Evolutionary conservation across 2,329 filamentous ascomycete genomes (phyloP).

Genomic region (Fusarium cicatricum): DNA sequence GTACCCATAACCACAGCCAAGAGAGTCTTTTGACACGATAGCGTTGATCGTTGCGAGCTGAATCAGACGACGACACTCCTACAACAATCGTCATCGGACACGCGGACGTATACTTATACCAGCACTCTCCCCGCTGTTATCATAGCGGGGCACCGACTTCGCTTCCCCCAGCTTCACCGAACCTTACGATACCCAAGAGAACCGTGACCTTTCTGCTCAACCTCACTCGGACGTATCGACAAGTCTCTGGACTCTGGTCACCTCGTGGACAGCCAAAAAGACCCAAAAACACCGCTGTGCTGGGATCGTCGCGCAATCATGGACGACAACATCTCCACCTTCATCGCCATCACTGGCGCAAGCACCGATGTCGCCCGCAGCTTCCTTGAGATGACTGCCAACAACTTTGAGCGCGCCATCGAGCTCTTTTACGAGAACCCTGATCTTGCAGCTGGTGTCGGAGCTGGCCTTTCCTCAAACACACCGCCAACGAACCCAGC

Average conservation of each 20-base stretch:
- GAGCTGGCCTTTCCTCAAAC: slow-evolving; percentile 44
- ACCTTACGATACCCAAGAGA: slow-evolving; percentile 21
- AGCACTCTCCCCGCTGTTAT: slow-evolving; percentile 18
- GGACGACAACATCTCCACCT: slow-evolving; percentile 79
- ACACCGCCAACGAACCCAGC: slow-evolving; percentile 25
- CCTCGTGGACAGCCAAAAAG: not conserved
- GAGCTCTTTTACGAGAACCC: slow-evolving; percentile 91
- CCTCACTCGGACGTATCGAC: not conserved
- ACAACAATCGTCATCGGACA: not conserved
- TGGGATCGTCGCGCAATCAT: slow-evolving; percentile 51
- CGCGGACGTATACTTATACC: not conserved
- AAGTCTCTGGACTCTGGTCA: not conserved
- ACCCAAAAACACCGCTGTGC: not conserved
- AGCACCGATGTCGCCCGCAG: slow-evolving; percentile 77
- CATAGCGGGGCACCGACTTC: slow-evolving; percentile 34
- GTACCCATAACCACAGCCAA: not conserved
- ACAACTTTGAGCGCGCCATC: slow-evolving; percentile 85
- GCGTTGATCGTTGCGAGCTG: not conserved
- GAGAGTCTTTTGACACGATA: not conserved
- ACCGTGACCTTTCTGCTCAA: not conserved
- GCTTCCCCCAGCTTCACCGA: slow-evolving; percentile 26
- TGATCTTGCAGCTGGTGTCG: slow-evolving; percentile 62
- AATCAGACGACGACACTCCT: not conserved
- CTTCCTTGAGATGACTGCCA: slow-evolving; percentile 86
- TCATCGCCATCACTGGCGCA: slow-evolving; percentile 82